Evolutionary conservation across 306 rosid species (phyloP), one percentile per base, ranked within the genome.

Genomic region (Quercus aquifolioides): DNA sequence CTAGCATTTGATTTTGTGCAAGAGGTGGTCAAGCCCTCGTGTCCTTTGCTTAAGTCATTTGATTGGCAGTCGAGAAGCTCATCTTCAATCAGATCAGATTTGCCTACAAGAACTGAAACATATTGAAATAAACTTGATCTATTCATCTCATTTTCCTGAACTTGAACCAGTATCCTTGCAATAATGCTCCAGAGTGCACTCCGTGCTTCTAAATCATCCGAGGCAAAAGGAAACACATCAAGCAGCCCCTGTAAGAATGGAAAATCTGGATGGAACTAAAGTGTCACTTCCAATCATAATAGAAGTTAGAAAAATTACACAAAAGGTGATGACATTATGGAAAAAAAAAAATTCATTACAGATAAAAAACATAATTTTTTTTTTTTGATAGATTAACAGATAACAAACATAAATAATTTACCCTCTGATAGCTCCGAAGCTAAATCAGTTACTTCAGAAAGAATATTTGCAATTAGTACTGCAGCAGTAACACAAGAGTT

Each of bases 161-260:
- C 74, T 85, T 74, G 90, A 79, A 91, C 62, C 65, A 94, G 68
- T 75, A 94, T 69, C 86, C 95, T 83, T 57, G 87, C 94, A 81
- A 90, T 76, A 76, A 88, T 85, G 76, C 81, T 94, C 99, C 99
- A 94, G 25, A 91, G 76, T 76, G 99, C 97, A 85, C 90, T 90
- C 75, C 92, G 89, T 64, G 94, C 97, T 87, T 91, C 99, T 76
- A 79, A 62, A 80, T 94, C 99, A 58, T 89, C 91, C 84, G 92
- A 88, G 84, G 91, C 90, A 75, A 88, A 92, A 84, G 97, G 89
- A 82, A 95, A 95, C 73, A 89, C 75, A 69, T 95, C 99, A 75
- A 95, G 91, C 82, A 95, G 86, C 78, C 97, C 92, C 83, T 76
- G 97, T 43, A 95, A 77, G 65, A 95, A 86, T 74, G 60, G 8